phyloP scores from a whole-genome alignment of 345 rosid genomes.

The Xanthoceras sorbifolium region DNA sequence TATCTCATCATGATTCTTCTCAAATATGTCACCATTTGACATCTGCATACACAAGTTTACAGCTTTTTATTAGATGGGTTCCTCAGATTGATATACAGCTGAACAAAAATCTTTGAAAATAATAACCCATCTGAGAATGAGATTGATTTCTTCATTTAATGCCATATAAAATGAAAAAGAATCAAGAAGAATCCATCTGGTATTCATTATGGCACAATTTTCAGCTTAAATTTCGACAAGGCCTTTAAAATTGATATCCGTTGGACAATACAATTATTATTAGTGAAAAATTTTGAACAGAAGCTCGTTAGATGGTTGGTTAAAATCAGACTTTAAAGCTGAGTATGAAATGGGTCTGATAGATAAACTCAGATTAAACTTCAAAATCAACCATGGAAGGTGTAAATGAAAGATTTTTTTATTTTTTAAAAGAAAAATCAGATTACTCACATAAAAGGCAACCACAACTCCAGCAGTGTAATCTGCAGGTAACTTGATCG shows the following conservation, averaged over 20 bases:
- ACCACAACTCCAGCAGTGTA: slow-evolving; percentile 98
- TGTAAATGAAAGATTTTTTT: no score
- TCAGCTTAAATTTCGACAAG: neutral
- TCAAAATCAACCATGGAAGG: neutral
- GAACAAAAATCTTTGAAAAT: neutral
- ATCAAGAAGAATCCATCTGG: no score
- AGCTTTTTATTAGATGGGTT: neutral
- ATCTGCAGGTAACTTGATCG: slow-evolving; percentile 91
- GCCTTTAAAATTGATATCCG: neutral
- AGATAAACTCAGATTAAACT: slow-evolving; percentile 1
- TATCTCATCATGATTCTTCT: slow-evolving; percentile 97
- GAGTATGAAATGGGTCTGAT: neutral
- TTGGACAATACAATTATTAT: neutral
- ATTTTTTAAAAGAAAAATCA: neutral
- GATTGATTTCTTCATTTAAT: neutral
- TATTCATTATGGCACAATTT: no score
- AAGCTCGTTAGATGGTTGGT: neutral
- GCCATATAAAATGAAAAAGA: no score
- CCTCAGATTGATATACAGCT: neutral
- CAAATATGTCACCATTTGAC: slow-evolving; percentile 92
- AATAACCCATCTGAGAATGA: slow-evolving; percentile 4
- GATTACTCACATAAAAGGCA: slow-evolving; percentile 86
- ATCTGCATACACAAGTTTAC: slow-evolving; percentile 44
- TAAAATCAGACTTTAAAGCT: neutral
- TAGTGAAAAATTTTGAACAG: neutral